Conservation (phyloP, 345 rosid species). For the Linum usitatissimum region DNA sequence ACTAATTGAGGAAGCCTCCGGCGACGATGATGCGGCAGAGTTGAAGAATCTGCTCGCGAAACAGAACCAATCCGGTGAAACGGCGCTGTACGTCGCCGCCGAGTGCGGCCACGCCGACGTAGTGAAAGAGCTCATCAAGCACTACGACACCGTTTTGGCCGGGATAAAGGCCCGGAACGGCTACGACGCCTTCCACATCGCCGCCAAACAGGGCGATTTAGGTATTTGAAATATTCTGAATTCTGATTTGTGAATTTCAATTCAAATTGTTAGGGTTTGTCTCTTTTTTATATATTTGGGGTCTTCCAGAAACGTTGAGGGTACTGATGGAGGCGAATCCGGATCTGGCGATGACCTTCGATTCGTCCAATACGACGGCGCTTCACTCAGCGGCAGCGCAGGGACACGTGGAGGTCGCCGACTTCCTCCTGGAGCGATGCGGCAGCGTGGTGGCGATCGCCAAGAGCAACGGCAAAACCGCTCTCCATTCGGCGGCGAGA, state of each 20-base stretch:
- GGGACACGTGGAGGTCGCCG: conserved; percentile 62
- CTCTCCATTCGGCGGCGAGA: conserved; percentile 79
- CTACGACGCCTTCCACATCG: conserved; percentile 78
- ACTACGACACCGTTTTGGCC: conserved; percentile 47
- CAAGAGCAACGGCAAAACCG: conserved; percentile 64
- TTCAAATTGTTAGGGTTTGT: neutral
- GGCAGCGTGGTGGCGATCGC: conserved; percentile 49
- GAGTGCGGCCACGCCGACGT: conserved; percentile 53
- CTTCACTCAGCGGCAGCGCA: conserved; percentile 76
- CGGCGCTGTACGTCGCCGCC: conserved; percentile 73
- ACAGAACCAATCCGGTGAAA: conserved; percentile 79
- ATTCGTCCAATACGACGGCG: conserved; percentile 63
- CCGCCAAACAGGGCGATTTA: conserved; percentile 75
- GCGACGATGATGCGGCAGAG: conserved; percentile 14
- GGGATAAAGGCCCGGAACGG: conserved; percentile 64
- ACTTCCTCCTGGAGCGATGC: conserved; percentile 49
- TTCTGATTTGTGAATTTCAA: neutral
- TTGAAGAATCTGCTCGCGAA: conserved; percentile 42
- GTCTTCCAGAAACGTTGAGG: conserved; percentile 45
- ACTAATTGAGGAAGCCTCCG: conserved; percentile 25
- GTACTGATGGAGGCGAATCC: conserved; percentile 52
- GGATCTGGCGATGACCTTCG: conserved; percentile 65
- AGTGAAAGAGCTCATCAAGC: conserved; percentile 53
- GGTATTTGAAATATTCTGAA: conserved; percentile 26
- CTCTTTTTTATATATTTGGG: neutral